Evolutionary conservation across 129 eudicot species (phyloP).

Genomic region (Chrysanthemum seticuspe): DNA sequence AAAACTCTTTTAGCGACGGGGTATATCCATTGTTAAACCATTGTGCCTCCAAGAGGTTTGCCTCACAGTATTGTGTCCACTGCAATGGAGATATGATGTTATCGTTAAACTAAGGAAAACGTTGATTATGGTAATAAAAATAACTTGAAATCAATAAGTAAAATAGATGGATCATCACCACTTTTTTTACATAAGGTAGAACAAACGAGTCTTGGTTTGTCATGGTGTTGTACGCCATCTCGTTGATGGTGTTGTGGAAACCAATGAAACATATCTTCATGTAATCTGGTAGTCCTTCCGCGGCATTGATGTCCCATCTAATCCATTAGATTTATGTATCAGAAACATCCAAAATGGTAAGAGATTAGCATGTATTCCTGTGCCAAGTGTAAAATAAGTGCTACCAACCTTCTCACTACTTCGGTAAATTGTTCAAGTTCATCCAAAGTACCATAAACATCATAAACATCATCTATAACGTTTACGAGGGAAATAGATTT

Average conservation of each 20-base stretch:
- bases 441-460: slow-evolving; percentile 43
- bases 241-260: slow-evolving; percentile 48
- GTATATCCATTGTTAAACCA: slow-evolving; percentile 50
- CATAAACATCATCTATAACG: slow-evolving; percentile 33
- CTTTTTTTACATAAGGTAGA: slow-evolving; percentile 31
- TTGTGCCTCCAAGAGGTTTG: slow-evolving; percentile 36
- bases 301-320: slow-evolving; percentile 54
- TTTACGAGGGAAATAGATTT: slow-evolving; percentile 28
- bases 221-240: slow-evolving; percentile 48
- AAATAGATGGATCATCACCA: slow-evolving; percentile 18
- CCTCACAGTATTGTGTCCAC: slow-evolving; percentile 45
- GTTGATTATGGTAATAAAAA: not conserved
- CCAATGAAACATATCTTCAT: slow-evolving; percentile 53
- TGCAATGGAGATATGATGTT: not conserved
- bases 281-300: slow-evolving; percentile 53
- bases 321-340: not conserved
- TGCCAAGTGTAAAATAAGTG: not conserved
- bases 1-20: slow-evolving; percentile 53
- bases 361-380: not conserved
- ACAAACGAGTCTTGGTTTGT: slow-evolving; percentile 33
- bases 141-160: not conserved
- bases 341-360: not conserved
- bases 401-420: slow-evolving; percentile 37
- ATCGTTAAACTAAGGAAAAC: not conserved
- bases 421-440: slow-evolving; percentile 38